phyloP scores from a whole-genome alignment of 306 rosid genomes.

The Senna tora region DNA sequence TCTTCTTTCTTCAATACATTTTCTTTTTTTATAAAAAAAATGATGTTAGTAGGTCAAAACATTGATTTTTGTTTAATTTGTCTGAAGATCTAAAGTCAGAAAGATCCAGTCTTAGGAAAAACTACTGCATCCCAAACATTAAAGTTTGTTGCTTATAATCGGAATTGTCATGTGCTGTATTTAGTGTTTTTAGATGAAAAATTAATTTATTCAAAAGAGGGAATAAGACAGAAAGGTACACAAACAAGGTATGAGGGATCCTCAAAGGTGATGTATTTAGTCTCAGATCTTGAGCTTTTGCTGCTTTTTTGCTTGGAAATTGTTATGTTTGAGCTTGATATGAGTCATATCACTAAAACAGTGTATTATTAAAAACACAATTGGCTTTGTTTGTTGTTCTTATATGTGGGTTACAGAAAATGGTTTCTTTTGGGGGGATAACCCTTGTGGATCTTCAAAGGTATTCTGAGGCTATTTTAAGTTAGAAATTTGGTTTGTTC shows the following conservation, averaged over 20 bases:
- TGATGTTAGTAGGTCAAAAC: constrained; percentile 13
- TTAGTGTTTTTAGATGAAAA: too few relatives aligned
- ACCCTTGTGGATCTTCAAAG: too few relatives aligned
- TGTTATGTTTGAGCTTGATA: constrained; percentile 33
- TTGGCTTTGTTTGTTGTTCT: background rate
- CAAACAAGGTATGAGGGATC: too few relatives aligned
- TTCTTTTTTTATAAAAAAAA: too few relatives aligned
- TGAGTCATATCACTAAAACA: background rate
- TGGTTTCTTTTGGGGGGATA: too few relatives aligned
- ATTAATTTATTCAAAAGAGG: too few relatives aligned
- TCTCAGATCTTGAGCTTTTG: constrained; percentile 20
- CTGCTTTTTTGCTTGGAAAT: constrained; percentile 24
- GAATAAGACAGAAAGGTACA: too few relatives aligned
- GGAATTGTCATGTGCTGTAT: background rate
- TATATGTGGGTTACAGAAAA: too few relatives aligned
- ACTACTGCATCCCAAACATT: constrained; percentile 18
- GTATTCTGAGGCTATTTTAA: too few relatives aligned
- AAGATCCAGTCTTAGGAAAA: constrained; percentile 2
- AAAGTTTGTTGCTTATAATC: background rate
- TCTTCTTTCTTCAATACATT: too few relatives aligned
- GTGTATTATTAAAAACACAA: constrained; percentile 21
- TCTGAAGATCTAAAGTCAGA: background rate
- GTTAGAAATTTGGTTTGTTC: too few relatives aligned
- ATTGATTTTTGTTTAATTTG: constrained; percentile 13
- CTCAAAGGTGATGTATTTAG: background rate